phyloP scores from a whole-genome alignment of 441 rosid genomes.

The Erodium texanum region DNA sequence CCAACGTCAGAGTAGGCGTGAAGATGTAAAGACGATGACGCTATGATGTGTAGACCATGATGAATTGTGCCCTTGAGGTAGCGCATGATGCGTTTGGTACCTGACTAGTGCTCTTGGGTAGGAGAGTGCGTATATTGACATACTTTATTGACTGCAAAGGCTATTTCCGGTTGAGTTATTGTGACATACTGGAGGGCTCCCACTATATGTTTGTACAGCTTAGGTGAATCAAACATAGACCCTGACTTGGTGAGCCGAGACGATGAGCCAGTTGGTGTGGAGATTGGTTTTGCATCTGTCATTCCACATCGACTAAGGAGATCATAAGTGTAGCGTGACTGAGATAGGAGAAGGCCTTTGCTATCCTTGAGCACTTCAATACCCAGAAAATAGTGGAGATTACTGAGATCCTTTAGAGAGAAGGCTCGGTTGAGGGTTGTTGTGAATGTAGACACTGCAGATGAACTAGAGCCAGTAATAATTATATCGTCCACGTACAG shows the following conservation, averaged over 20 bases:
- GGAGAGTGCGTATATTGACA: background rate
- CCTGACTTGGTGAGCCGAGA: no score
- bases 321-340: background rate
- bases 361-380: background rate
- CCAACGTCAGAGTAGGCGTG: background rate
- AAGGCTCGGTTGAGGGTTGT: background rate
- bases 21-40: background rate
- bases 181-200: constrained; percentile 5
- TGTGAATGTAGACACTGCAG: background rate
- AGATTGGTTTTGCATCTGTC: background rate
- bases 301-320: background rate
- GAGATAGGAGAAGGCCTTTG: background rate
- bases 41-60: background rate
- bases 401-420: background rate
- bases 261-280: background rate
- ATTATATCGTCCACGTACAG: background rate
- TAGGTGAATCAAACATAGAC: no score
- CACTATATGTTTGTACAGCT: background rate
- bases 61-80: background rate
- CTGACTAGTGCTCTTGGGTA: background rate
- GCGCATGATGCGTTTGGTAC: background rate
- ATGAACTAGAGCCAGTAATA: background rate
- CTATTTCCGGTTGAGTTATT: background rate
- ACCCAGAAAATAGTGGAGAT: background rate
- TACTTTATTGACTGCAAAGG: background rate